Conservation (phyloP, 495 filamentous ascomycete species). For the Talaromyces ruber region DNA sequence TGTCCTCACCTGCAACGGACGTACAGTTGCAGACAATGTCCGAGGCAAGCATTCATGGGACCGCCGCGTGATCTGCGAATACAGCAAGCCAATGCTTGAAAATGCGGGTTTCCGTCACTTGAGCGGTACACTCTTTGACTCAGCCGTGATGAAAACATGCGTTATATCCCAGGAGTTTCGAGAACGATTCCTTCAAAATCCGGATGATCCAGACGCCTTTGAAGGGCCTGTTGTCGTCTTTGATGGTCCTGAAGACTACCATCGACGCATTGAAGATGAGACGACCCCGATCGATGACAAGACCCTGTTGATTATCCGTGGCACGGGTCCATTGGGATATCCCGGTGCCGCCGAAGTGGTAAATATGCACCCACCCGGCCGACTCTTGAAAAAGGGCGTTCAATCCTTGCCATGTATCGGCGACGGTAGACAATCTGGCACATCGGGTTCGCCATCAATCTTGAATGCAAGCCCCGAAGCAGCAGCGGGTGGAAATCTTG, state of each 20-base stretch:
- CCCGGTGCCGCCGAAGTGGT: slow-evolving; percentile 49
- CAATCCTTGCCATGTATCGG: slow-evolving; percentile 46
- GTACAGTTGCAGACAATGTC: slow-evolving; percentile 31
- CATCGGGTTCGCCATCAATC: slow-evolving; percentile 46
- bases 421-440: slow-evolving; percentile 48
- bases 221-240: slow-evolving; percentile 43
- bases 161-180: slow-evolving; percentile 43
- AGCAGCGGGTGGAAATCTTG: slow-evolving; percentile 51
- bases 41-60: slow-evolving; percentile 35
- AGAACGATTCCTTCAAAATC: slow-evolving; percentile 37
- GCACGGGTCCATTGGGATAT: slow-evolving; percentile 43
- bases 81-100: slow-evolving; percentile 34
- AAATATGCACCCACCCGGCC: slow-evolving; percentile 45
- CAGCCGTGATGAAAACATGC: slow-evolving; percentile 50
- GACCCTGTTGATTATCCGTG: slow-evolving; percentile 47
- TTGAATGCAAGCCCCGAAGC: slow-evolving; percentile 51
- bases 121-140: slow-evolving; percentile 42
- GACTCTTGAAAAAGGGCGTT: slow-evolving; percentile 35
- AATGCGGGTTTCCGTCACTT: slow-evolving; percentile 45
- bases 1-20: slow-evolving; percentile 35
- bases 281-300: slow-evolving; percentile 35
- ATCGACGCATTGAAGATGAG: slow-evolving; percentile 36
- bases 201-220: slow-evolving; percentile 43
- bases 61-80: slow-evolving; percentile 33
- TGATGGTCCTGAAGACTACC: slow-evolving; percentile 46